Evolutionary conservation across 306 rosid species (phyloP).

Genomic region (Abrus pulchellus): DNA sequence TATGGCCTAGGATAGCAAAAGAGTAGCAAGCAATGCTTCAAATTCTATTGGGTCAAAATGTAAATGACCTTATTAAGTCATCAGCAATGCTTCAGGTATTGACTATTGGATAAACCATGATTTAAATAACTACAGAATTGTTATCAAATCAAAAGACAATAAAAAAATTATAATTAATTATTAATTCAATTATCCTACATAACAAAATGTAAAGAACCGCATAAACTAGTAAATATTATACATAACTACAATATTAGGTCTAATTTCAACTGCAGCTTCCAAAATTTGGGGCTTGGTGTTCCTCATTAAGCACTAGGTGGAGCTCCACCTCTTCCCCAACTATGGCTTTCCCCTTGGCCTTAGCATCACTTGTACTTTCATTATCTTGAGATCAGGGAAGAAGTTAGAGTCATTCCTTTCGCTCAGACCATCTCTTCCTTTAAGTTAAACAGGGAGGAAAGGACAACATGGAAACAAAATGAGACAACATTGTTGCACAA

Average conservation of each 20-base stretch:
- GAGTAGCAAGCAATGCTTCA: too few relatives aligned
- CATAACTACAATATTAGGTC: not conserved
- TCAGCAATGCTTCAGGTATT: too few relatives aligned
- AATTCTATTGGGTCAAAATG: slow-evolving; percentile 14
- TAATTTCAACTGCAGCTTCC: not conserved
- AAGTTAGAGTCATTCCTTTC: too few relatives aligned
- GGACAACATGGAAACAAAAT: too few relatives aligned
- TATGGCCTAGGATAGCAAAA: too few relatives aligned
- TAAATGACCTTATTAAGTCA: slow-evolving; percentile 5
- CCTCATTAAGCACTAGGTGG: not conserved
- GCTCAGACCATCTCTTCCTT: too few relatives aligned
- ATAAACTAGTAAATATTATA: not conserved
- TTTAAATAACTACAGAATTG: not conserved
- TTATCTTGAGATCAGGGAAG: too few relatives aligned
- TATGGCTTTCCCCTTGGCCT: not conserved
- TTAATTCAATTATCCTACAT: not conserved
- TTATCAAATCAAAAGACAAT: slow-evolving; percentile 4
- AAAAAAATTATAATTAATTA: not conserved
- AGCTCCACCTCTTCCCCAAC: not conserved
- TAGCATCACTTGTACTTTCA: too few relatives aligned
- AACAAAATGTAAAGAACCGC: not conserved
- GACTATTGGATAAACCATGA: too few relatives aligned
- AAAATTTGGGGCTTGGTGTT: not conserved
- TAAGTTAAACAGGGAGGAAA: too few relatives aligned
- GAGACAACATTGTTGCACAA: too few relatives aligned